Conservation (phyloP, 768 basidiomycete species). For the Tylopilus vinaceipallidus region DNA sequence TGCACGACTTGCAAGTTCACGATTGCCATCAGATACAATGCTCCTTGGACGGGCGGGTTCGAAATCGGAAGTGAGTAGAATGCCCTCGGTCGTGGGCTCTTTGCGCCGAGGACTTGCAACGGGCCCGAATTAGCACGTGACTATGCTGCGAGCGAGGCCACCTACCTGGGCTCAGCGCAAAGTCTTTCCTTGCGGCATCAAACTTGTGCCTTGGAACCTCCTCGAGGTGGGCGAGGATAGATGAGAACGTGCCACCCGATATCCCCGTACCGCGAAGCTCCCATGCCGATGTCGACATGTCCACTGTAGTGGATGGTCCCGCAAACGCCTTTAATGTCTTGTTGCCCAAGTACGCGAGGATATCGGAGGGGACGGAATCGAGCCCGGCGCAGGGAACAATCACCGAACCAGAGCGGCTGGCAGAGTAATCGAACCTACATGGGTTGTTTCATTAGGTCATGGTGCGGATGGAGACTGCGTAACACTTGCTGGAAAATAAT, state of each 20-base stretch:
- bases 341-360: constrained; percentile 64
- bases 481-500: constrained; percentile 56
- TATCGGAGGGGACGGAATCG: constrained; percentile 77
- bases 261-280: constrained; percentile 27
- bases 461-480: constrained; percentile 4
- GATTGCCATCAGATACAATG: constrained; percentile 43
- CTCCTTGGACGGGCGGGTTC: constrained; percentile 35
- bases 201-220: constrained; percentile 33
- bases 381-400: constrained; percentile 80
- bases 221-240: constrained; percentile 33
- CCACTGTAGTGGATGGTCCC: constrained; percentile 40
- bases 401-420: constrained; percentile 65
- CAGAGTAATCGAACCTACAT: constrained; percentile 65
- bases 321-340: constrained; percentile 57
- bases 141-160: background rate
- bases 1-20: constrained; percentile 51
- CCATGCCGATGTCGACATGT: constrained; percentile 54
- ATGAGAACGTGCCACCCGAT: constrained; percentile 40
- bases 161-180: constrained; percentile 45
- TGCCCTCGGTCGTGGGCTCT: constrained; percentile 26
- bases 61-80: constrained; percentile 39
- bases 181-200: constrained; percentile 33
- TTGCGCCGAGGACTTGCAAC: constrained; percentile 32
- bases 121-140: constrained; percentile 1
- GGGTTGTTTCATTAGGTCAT: constrained; percentile 14